Base-by-base conservation (phyloP, 495 filamentous ascomycete genomes). In the Aspergillus diversus region DNA sequence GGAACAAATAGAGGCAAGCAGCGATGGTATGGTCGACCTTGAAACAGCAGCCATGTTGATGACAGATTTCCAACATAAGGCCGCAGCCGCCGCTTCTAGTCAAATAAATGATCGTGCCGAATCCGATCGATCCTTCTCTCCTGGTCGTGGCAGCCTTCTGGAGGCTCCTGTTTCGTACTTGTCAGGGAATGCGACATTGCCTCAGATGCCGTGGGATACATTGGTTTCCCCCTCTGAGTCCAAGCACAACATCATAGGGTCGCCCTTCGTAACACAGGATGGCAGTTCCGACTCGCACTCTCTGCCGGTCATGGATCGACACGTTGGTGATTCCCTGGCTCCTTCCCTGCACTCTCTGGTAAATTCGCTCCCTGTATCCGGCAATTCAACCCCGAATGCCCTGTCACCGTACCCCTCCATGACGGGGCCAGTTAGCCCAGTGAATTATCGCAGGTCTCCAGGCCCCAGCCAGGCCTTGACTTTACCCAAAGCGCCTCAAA, bases 21-120 rank as follows among this genome's bases (percentile, higher is more conserved):
- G 87, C 79, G 95, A 99, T 75, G 92, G 91, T 75, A 91, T 95
- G 84, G 91, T 96, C 74, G 94, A 97, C 80, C 87, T 97, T 76
- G 95, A 99, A 85, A 94, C 93, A 72, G 95, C 95, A 70, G 95
- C 96, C 66, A 97, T 97, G 91, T 87, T 99, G 82, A 95, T 99
- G 85, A 95, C 96, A 73, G 92, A 98, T 79, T 90, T 98, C 75
- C 96, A 96, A 81, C 92, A 97, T 79, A 96, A 97, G 80, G 94
- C 95, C 69, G 90, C 89, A 68, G 91, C 90, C 54, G 89, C 90
- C 42, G 93, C 92, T 80, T 90, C 86, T 61, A 83, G 82, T 67
- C 87, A 90, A 72, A 78, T 85, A 68, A 91, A 89, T 75, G 89
- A 92, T 66, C 79, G 84, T 68, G 88, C 88, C 69, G 84, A 86